These are phyloP conservation scores for Pichia sp. DNA, from an alignment of 1,139 yeast genomes.

Conservation along the genomic window DNA sequence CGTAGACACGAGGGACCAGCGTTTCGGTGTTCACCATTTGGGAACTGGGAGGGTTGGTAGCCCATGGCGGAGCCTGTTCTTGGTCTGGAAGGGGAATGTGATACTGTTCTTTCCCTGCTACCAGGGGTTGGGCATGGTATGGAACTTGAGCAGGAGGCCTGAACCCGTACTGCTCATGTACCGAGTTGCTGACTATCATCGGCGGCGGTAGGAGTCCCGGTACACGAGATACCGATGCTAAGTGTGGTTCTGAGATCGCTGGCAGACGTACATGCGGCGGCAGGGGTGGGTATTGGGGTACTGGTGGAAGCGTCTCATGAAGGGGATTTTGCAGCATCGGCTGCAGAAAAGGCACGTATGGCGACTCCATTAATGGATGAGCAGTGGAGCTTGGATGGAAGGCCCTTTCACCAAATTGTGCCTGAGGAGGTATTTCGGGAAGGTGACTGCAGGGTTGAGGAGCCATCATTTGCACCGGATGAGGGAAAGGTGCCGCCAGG, in stretches of 20 bases:
- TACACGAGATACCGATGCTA: background rate
- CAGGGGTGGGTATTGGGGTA: background rate
- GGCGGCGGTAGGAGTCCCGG: background rate
- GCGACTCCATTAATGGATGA: background rate
- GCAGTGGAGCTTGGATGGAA: background rate
- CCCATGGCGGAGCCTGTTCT: background rate
- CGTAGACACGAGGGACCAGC: background rate
- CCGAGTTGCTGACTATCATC: background rate
- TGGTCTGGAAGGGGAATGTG: background rate
- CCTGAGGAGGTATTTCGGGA: background rate
- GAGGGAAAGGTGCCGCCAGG: background rate
- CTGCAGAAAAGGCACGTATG: background rate
- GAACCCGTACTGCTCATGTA: background rate
- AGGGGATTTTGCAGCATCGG: background rate
- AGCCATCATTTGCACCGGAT: background rate
- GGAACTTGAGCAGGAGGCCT: background rate
- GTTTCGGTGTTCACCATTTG: background rate
- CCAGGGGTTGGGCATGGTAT: background rate
- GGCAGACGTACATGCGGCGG: background rate
- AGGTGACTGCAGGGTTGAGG: background rate
- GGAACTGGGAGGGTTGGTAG: background rate
- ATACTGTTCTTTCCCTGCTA: background rate
- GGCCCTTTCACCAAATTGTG: background rate
- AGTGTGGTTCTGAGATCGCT: background rate
- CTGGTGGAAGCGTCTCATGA: too few species aligned